Conservation (phyloP, 805 yeast species). For the Wickerhamiella kazuoi region DNA sequence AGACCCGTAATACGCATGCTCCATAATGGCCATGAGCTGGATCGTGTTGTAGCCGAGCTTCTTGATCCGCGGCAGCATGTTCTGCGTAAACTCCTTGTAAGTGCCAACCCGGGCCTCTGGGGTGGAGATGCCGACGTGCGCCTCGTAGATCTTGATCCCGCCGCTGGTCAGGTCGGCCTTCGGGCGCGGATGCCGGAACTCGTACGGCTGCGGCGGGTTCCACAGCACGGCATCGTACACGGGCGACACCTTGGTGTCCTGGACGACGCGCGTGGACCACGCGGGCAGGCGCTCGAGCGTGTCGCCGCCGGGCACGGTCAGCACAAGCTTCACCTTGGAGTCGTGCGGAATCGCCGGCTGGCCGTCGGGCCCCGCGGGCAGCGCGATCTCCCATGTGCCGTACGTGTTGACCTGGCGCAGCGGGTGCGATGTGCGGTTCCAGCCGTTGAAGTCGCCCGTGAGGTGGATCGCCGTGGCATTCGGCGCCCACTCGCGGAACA, state of each 20-base stretch:
- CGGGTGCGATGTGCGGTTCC: conserved; percentile 45
- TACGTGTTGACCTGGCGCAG: conserved; percentile 39
- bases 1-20: conserved; percentile 94
- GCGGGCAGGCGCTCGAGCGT: conserved; percentile 71
- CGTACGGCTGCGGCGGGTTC: conserved; percentile 54
- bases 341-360: conserved; percentile 61
- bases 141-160: conserved; percentile 61
- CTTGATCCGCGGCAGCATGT: conserved; percentile 68
- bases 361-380: conserved; percentile 32
- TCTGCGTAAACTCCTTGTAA: conserved; percentile 65
- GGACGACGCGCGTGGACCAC: conserved; percentile 73
- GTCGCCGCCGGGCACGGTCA: conserved; percentile 51
- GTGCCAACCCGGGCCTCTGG: conserved; percentile 76
- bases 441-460: conserved; percentile 84
- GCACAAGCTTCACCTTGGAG: conserved; percentile 46
- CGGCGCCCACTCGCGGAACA: conserved; percentile 78
- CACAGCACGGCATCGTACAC: conserved; percentile 78
- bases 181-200: conserved; percentile 52
- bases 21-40: conserved; percentile 97
- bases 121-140: conserved; percentile 82
- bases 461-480: conserved; percentile 57
- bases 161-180: conserved; percentile 24
- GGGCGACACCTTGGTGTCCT: conserved; percentile 28
- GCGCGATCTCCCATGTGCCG: conserved; percentile 48
- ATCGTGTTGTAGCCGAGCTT: conserved; percentile 81